Percentiles rank a stretch among this genome's conserved stretches.
phyloP scores from a whole-genome alignment of 1,139 yeast genomes.

The Suhomyces panamericanus region DNA sequence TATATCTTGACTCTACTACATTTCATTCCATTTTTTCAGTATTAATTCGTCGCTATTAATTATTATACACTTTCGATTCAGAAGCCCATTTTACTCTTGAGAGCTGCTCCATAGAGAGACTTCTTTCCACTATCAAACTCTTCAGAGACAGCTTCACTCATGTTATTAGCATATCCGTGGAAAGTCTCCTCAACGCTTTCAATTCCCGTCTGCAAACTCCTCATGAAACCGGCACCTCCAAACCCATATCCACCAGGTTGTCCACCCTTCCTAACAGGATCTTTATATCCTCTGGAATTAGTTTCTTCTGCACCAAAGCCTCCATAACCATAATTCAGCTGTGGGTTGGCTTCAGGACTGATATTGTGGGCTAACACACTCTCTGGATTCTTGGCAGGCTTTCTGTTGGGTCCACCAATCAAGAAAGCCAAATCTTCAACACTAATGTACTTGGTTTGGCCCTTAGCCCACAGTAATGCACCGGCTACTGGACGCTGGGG shows the following conservation, averaged over 20 bases:
- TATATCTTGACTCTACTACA: no score
- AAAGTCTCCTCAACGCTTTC: slow-evolving; percentile 56
- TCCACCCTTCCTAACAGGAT: slow-evolving; percentile 45
- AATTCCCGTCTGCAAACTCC: slow-evolving; percentile 52
- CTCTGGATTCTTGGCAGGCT: slow-evolving; percentile 55
- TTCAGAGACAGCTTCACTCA: slow-evolving; percentile 57
- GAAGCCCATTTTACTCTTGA: slow-evolving; percentile 56
- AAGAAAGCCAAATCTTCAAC: slow-evolving; percentile 58
- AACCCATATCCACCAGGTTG: slow-evolving; percentile 28
- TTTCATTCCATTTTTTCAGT: no score
- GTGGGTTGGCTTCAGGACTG: slow-evolving; percentile 48
- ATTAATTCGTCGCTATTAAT: neutral
- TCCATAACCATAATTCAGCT: slow-evolving; percentile 31
- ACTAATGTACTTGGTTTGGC: slow-evolving; percentile 57
- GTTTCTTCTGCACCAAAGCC: slow-evolving; percentile 13
- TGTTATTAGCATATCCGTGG: slow-evolving; percentile 57
- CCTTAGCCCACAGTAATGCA: slow-evolving; percentile 85
- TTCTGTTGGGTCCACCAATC: slow-evolving; percentile 62
- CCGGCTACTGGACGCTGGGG: slow-evolving; percentile 83
- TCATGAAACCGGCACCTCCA: slow-evolving; percentile 43
- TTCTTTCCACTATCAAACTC: slow-evolving; percentile 51
- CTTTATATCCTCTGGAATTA: slow-evolving; percentile 44
- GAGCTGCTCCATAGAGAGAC: slow-evolving; percentile 51
- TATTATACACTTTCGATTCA: slow-evolving; percentile 16
- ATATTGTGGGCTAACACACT: slow-evolving; percentile 57